Evolutionary conservation across 768 basidiomycete species (phyloP).

Genomic region (Gyrodon lividus): DNA sequence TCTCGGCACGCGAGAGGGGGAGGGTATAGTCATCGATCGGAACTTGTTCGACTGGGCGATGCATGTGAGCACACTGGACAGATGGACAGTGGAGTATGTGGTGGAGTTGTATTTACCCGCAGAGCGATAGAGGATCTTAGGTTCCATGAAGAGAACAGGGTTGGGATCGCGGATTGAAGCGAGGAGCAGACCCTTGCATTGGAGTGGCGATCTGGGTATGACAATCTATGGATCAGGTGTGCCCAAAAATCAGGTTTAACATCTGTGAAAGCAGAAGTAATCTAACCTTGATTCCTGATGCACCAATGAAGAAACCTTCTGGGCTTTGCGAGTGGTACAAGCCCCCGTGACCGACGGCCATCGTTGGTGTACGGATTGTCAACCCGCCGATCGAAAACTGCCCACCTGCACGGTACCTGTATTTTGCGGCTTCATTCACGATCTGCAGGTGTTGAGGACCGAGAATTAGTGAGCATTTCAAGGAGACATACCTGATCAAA

Average conservation of each 20-base stretch:
- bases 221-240: slow-evolving; percentile 48
- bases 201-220: slow-evolving; percentile 91
- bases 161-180: slow-evolving; percentile 89
- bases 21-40: slow-evolving; percentile 84
- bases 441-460: slow-evolving; percentile 44
- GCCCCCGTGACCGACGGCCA: slow-evolving; percentile 92
- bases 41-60: slow-evolving; percentile 76
- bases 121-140: slow-evolving; percentile 89
- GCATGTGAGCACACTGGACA: slow-evolving; percentile 3
- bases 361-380: slow-evolving; percentile 82
- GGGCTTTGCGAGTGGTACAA: slow-evolving; percentile 95
- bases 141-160: slow-evolving; percentile 95
- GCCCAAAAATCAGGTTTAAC: not conserved
- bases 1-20: slow-evolving; percentile 82
- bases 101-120: slow-evolving; percentile 55
- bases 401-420: slow-evolving; percentile 86
- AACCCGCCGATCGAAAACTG: slow-evolving; percentile 78
- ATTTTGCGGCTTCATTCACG: slow-evolving; percentile 94
- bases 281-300: slow-evolving; percentile 79
- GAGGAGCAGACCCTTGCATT: slow-evolving; percentile 91
- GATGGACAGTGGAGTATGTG: not conserved
- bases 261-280: not conserved
- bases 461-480: not conserved
- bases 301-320: slow-evolving; percentile 92
- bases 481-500: slow-evolving; percentile 77